Evolutionary conservation across 1,139 yeast species (phyloP).

Genomic region (Geotrichum phurueaensis): DNA sequence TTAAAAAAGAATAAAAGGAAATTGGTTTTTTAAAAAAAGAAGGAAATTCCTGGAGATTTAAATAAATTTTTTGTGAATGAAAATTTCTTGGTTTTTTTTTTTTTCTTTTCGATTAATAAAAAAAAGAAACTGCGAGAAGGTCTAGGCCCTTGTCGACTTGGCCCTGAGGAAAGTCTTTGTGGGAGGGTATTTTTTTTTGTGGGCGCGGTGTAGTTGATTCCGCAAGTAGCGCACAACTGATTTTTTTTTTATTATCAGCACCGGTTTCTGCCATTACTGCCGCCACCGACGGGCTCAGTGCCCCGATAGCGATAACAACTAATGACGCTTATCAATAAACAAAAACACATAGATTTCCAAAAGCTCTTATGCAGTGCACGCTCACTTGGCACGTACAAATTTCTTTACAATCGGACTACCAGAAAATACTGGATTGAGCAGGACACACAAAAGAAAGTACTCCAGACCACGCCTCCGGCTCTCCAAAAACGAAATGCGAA

Average conservation of each 20-base stretch:
- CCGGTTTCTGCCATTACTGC: not conserved
- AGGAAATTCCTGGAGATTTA: not conserved
- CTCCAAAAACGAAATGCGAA: conserved; percentile 54
- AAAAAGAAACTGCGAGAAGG: not conserved
- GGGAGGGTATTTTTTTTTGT: not conserved
- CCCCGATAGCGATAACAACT: not conserved
- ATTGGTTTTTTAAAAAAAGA: not conserved
- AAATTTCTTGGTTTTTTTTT: not conserved
- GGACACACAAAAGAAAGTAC: conserved; percentile 62
- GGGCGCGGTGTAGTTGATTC: not conserved
- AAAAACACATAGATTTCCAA: not conserved
- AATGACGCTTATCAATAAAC: not conserved
- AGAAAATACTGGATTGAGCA: conserved; percentile 58
- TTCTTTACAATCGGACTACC: conserved; percentile 44
- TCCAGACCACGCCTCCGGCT: conserved; percentile 62
- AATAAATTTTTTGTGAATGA: not conserved
- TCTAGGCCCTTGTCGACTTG: not conserved
- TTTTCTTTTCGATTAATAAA: not conserved
- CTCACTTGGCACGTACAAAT: conserved; percentile 38
- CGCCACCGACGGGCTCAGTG: not conserved
- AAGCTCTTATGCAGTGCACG: not conserved
- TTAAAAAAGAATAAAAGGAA: not conserved
- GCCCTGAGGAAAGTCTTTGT: not conserved
- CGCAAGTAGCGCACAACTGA: not conserved
- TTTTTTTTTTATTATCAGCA: not conserved